Percentiles rank a stretch among this genome's conserved stretches.
These are phyloP conservation scores for Bonia amplexicaulis DNA, from an alignment of 176 grass and related monocot species.

Conservation along the genomic window DNA sequence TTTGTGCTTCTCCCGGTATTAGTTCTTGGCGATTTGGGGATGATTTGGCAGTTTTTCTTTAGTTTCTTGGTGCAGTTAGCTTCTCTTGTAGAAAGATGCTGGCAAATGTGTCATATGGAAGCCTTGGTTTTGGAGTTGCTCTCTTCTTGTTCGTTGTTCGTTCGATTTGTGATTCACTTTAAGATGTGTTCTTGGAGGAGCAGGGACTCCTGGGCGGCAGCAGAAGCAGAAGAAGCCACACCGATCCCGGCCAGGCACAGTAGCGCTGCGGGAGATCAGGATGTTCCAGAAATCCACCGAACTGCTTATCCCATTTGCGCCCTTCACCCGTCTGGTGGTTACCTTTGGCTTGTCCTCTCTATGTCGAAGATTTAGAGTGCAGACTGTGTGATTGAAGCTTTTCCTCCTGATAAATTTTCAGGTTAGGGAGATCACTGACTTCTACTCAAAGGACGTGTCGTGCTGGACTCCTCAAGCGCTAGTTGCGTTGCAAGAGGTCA, in stretches of 20 bases:
- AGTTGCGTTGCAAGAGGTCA: slow-evolving; percentile 30
- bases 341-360: background rate
- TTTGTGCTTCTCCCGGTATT: background rate
- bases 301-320: slow-evolving; percentile 46
- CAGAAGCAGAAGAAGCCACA: background rate
- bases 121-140: background rate
- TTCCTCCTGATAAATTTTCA: slow-evolving; percentile 29
- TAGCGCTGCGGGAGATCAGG: slow-evolving; percentile 70
- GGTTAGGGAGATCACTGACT: slow-evolving; percentile 55
- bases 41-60: background rate
- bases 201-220: background rate
- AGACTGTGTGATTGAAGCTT: background rate
- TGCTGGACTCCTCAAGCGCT: slow-evolving; percentile 23
- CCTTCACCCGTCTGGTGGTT: slow-evolving; percentile 63
- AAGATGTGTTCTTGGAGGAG: background rate
- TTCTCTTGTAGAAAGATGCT: background rate
- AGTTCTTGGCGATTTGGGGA: background rate
- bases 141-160: background rate
- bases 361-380: background rate
- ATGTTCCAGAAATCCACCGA: slow-evolving; percentile 46
- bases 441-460: background rate
- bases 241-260: slow-evolving; percentile 42
- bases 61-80: background rate
- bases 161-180: background rate
- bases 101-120: background rate